Conservation (phyloP, 2,329 filamentous ascomycete genomes). For the Lasiodiplodia sp. region DNA sequence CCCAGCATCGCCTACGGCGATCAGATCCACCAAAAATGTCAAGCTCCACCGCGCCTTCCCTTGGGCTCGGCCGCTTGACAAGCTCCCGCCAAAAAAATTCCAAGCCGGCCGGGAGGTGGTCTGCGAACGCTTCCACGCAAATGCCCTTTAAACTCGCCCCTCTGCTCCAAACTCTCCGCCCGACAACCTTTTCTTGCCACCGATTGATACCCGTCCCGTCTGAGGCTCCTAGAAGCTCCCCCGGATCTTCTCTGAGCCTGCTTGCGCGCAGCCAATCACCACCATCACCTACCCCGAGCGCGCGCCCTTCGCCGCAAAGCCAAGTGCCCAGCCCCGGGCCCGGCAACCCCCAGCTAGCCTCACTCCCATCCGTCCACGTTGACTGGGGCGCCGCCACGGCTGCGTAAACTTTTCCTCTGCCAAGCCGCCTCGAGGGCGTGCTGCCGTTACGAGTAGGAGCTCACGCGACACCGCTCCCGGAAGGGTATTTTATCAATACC, state of each 20-base stretch:
- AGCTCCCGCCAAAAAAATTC: slow-evolving; percentile 22
- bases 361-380: slow-evolving; percentile 12
- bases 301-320: neutral
- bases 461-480: slow-evolving; percentile 18
- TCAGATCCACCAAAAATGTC: slow-evolving; percentile 28
- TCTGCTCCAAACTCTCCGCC: neutral
- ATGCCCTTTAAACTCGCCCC: slow-evolving; percentile 9
- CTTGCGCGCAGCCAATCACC: neutral
- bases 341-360: slow-evolving; percentile 9
- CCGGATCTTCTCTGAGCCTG: slow-evolving; percentile 3
- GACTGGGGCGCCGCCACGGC: slow-evolving; percentile 7
- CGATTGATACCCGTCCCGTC: neutral
- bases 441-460: slow-evolving; percentile 23
- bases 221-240: neutral
- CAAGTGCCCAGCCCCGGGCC: slow-evolving; percentile 15
- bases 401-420: slow-evolving; percentile 17
- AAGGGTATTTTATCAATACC: slow-evolving; percentile 15
- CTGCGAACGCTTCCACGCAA: neutral
- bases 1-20: slow-evolving; percentile 17
- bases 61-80: slow-evolving; percentile 23
- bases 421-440: slow-evolving; percentile 10
- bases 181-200: neutral
- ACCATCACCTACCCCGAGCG: neutral
- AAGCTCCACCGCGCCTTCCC: slow-evolving; percentile 27
- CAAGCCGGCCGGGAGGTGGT: slow-evolving; percentile 11